phyloP scores from a whole-genome alignment of 2,329 filamentous ascomycete species.

The Gaeumannomyces tritici region DNA sequence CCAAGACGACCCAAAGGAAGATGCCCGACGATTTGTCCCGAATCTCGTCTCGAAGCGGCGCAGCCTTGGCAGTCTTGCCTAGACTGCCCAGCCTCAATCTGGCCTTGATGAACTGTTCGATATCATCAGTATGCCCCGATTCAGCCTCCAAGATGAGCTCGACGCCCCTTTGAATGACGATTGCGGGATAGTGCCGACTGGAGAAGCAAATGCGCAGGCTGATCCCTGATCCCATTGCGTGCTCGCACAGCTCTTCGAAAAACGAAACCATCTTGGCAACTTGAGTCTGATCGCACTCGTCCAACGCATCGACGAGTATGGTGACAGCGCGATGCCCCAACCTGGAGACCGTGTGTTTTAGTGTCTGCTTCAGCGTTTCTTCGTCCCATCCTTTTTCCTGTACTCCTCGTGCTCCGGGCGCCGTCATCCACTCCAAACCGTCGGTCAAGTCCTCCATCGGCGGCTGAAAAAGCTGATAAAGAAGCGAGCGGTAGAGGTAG shows the following conservation, averaged over 20 bases:
- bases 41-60: conserved; percentile 16
- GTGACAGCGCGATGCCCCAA: conserved; percentile 6
- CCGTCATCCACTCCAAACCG: conserved; percentile 14
- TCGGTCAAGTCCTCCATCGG: conserved; percentile 18
- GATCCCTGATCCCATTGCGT: background rate
- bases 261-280: conserved; percentile 31
- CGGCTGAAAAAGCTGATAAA: conserved; percentile 15
- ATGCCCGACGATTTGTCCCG: conserved; percentile 26
- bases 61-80: background rate
- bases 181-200: too few relatives aligned
- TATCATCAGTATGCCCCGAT: too few relatives aligned
- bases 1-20: conserved; percentile 34
- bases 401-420: background rate
- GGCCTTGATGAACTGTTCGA: conserved; percentile 16
- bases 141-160: too few relatives aligned
- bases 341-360: conserved; percentile 8
- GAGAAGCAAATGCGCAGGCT: too few relatives aligned
- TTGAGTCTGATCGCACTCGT: conserved; percentile 35
- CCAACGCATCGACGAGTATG: conserved; percentile 32
- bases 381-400: conserved; percentile 5
- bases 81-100: conserved; percentile 14
- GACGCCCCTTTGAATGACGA: too few relatives aligned
- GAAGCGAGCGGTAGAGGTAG: conserved; percentile 38
- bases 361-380: conserved; percentile 5
- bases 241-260: conserved; percentile 26